Percentiles rank a stretch among this genome's conserved stretches.
These are phyloP conservation scores for Penicillium sp. DNA, from an alignment of 2,329 filamentous ascomycete genomes.

Conservation along the genomic window DNA sequence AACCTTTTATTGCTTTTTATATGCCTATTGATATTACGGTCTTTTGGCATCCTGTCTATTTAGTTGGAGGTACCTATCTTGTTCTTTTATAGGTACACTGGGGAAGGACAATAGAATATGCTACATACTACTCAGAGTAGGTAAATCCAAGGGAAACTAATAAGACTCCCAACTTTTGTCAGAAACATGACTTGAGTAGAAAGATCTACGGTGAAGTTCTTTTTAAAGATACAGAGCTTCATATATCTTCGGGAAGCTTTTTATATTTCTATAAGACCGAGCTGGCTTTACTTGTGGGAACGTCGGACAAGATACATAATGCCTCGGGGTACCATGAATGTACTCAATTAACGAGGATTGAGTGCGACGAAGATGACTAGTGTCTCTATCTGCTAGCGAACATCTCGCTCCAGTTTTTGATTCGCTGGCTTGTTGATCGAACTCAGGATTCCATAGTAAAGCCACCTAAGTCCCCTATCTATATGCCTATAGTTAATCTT, in stretches of 20 bases:
- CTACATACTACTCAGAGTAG: neutral
- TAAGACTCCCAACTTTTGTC: neutral
- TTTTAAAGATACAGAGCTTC: no score
- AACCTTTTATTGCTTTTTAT: neutral
- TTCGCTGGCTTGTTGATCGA: no score
- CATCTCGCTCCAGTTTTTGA: no score
- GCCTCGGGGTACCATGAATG: no score
- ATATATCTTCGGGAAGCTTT: neutral
- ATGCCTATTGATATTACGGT: neutral
- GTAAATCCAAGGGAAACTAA: neutral
- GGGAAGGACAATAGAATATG: neutral
- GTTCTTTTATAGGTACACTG: neutral
- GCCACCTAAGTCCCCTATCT: no score
- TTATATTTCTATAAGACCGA: neutral
- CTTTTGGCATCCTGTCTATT: neutral
- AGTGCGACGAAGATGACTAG: no score
- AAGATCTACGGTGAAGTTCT: neutral
- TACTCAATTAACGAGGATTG: no score
- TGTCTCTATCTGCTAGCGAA: no score
- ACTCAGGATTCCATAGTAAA: no score
- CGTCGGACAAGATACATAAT: no score
- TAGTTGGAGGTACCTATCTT: neutral
- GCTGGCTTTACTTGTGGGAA: no score
- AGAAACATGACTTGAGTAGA: neutral
- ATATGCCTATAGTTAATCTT: no score